phyloP scores from a whole-genome alignment of 2,329 filamentous ascomycete genomes.

The Penicillium occitanis region DNA sequence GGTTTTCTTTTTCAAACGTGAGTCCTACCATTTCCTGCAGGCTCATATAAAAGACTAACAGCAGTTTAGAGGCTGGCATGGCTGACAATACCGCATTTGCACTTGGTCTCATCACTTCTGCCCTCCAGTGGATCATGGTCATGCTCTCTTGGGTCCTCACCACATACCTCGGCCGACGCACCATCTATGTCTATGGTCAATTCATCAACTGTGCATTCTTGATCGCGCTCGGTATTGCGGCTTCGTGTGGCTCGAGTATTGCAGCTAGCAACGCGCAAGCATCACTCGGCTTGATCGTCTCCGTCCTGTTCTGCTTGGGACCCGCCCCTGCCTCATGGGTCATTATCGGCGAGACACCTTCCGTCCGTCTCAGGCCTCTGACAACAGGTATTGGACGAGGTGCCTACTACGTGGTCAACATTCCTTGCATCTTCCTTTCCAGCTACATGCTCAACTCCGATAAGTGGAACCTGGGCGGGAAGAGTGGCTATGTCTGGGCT shows the following conservation, averaged over 20 bases:
- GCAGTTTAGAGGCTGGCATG: constrained; percentile 61
- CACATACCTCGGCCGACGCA: constrained; percentile 62
- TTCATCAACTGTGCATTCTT: constrained; percentile 56
- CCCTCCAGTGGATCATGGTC: constrained; percentile 61
- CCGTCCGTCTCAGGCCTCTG: constrained; percentile 64
- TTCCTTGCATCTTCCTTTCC: constrained; percentile 64
- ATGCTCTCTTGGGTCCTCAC: constrained; percentile 69
- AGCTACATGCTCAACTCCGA: constrained; percentile 61
- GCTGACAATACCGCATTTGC: constrained; percentile 56
- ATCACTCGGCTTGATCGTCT: constrained; percentile 63
- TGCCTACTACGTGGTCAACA: constrained; percentile 63
- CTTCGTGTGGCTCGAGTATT: constrained; percentile 46
- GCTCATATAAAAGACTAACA: constrained; percentile 29
- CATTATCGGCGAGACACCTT: constrained; percentile 66
- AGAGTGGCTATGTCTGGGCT: constrained; percentile 33
- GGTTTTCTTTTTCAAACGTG: constrained; percentile 57
- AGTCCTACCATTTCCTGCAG: constrained; percentile 26
- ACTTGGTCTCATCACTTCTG: constrained; percentile 64
- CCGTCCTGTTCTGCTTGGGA: constrained; percentile 63
- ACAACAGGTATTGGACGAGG: constrained; percentile 65
- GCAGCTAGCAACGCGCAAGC: constrained; percentile 57
- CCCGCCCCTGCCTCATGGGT: constrained; percentile 65
- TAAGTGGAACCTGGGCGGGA: constrained; percentile 31
- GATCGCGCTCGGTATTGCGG: constrained; percentile 60
- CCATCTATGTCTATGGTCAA: constrained; percentile 64